These are phyloP conservation scores for Cyanodermella asteris DNA, from an alignment of 2,329 filamentous ascomycete species.

Conservation along the genomic window DNA sequence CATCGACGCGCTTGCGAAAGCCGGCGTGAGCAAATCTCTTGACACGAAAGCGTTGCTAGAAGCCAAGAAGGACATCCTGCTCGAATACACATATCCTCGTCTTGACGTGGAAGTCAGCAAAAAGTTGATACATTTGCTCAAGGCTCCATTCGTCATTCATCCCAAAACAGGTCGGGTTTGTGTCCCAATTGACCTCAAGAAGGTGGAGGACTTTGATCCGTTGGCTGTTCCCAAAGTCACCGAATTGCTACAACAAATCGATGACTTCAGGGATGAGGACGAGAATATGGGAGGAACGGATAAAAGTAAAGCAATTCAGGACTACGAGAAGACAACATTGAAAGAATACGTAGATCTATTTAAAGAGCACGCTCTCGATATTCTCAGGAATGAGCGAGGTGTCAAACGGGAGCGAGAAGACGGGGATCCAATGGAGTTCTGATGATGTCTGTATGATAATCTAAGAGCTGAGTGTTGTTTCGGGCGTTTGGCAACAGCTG, in stretches of 20 bases:
- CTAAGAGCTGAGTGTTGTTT: no score
- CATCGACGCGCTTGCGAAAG: constrained; percentile 68
- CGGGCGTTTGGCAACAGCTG: no score
- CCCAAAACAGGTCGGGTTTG: constrained; percentile 86
- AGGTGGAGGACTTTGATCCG: constrained; percentile 67
- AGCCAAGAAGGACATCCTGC: constrained; percentile 83
- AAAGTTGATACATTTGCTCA: constrained; percentile 93
- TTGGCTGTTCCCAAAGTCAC: constrained; percentile 75
- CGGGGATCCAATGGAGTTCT: constrained; percentile 45
- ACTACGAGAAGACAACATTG: constrained; percentile 94
- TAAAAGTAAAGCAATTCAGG: constrained; percentile 32
- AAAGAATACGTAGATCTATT: constrained; percentile 88
- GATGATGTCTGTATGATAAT: no score
- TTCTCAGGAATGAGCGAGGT: constrained; percentile 52
- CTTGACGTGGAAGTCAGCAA: constrained; percentile 95
- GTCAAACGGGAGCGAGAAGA: constrained; percentile 30
- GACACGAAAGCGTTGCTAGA: constrained; percentile 54
- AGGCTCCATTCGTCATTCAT: constrained; percentile 89
- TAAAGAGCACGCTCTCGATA: constrained; percentile 50
- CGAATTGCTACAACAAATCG: constrained; percentile 62
- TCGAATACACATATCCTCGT: constrained; percentile 94
- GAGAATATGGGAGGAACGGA: constrained; percentile 16
- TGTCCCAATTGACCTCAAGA: constrained; percentile 66
- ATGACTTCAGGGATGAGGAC: constrained; percentile 40
- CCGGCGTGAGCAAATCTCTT: constrained; percentile 49